Evolutionary conservation across 352 stramenopile genomes (phyloP), one percentile per base, ranked within the genome.

Genomic region (Pythium pyrilobum): DNA sequence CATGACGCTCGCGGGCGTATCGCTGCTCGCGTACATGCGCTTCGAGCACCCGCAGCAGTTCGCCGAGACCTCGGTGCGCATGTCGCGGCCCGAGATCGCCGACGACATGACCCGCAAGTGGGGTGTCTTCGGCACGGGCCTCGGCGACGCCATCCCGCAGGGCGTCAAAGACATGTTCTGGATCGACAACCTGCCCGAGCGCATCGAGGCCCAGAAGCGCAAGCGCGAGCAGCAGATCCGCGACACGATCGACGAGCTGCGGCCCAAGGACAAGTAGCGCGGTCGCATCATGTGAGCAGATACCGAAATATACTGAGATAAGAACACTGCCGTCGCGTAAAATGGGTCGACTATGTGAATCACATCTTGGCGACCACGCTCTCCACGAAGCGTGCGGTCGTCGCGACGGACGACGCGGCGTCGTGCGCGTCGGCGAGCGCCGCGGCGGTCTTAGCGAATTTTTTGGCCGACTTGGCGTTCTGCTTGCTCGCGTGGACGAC

Each of bases 41-140:
- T 92, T 92, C 59, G 64, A 92, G 69, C 72, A 90, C 58, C 82
- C 85, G 23, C 59, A 92, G 61, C 66, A 92, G 62, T 95, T 95
- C 56, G 85, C 74, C 4, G 80, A 95, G 52, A 87, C 80, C 45
- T 77, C 69, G 23, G 70, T 92, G 49, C 77, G 82, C 54, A 87
- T 88, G 71, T 84, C 77, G 42, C 74, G 77, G n/a, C 81, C 82
- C 2, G 85, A 95, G 57, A 36, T 85, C 16, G 71, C 74, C 45
- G 73, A 90, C 71, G 78, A 87, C 44, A 69, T 76, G 36, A 81
- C 79, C 40, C 68, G 67, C 52, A 89, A 88, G 47, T 95, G 85
- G 85, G 85, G 85, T 4, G 67, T 92, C 36, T 95, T 85, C 52
- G 85, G 82, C 55, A 88, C 77, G n/a, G 85, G 85, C 25, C 56